Base-by-base conservation (phyloP, 768 basidiomycete genomes). In the Panaeolus cyanescens region DNA sequence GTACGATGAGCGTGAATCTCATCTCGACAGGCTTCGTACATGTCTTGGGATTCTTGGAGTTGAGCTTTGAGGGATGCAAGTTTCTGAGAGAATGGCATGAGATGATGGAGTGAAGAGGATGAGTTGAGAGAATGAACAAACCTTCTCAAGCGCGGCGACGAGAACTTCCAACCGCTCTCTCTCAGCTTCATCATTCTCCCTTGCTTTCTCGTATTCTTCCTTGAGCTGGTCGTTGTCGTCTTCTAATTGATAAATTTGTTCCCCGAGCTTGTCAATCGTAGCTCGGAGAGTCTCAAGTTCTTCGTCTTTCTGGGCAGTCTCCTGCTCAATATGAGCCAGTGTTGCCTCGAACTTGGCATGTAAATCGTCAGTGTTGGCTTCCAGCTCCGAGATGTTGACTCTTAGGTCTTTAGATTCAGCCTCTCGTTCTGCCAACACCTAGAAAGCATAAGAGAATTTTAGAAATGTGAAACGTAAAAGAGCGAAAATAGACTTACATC, bases 211-310 rank as follows among this genome's bases (percentile, higher is more conserved):
- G 55, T 79, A 78, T 53, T 93, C 90, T 66, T 93, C 92, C 68
- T 83, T 86, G 55, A 91, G 71, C 31, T 85, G 80, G 63, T 96
- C 93, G 57, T 88, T 85, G 68, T 95, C 91, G 62, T 96, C 93
- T 70, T 99, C 96, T 1, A 96, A 83, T 42, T 86, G 77, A 72
- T 91, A 95, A 8, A 97, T 84, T 58, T 88, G 86, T 62, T 92
- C 88, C 5, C 92, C 86, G 45, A 96, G 84, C 61, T 83, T 86
- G 69, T 95, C 89, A 22, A 96, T 87, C 40, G 95, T 90, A 40
- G 84, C 77, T 65, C 91, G 92, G 39, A 92, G 80, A 17, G 80
- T 78, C 55, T 89, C 83, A 37, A 95, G 83, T 72, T 95, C 91
- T 1, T 77, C 83, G 55, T 95, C 93, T 74, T 92, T 93, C 66